Percentiles rank a stretch among this genome's conserved stretches.
phyloP scores from a whole-genome alignment of 2,329 filamentous ascomycete species.

The Aspergillus spinulosporus region DNA sequence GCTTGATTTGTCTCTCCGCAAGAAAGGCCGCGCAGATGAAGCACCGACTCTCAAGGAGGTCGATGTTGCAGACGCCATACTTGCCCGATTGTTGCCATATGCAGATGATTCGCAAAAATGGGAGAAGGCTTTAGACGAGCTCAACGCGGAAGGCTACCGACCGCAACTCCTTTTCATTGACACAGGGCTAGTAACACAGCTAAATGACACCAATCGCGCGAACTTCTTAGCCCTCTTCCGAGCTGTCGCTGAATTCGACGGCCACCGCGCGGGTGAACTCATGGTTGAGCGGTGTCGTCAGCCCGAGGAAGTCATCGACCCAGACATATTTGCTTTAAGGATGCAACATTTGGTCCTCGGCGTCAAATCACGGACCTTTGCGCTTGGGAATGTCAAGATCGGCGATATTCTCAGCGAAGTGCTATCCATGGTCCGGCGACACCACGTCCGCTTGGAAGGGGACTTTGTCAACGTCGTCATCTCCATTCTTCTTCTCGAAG shows the following conservation, averaged over 20 bases:
- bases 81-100: conserved; percentile 75
- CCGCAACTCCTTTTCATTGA: conserved; percentile 98
- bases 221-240: conserved; percentile 98
- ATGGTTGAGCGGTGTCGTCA: conserved; percentile 97
- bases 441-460: conserved; percentile 92
- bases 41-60: conserved; percentile 53
- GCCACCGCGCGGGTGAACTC: conserved; percentile 88
- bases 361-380: conserved; percentile 87
- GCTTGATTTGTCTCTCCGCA: conserved; percentile 62
- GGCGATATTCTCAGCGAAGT: conserved; percentile 92
- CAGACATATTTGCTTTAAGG: conserved; percentile 87
- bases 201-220: conserved; percentile 78
- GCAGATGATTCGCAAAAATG: conserved; percentile 68
- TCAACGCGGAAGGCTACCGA: conserved; percentile 84
- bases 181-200: conserved; percentile 89
- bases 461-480: conserved; percentile 99
- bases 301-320: conserved; percentile 82
- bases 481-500: conserved; percentile 88
- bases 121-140: conserved; percentile 69
- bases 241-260: conserved; percentile 92
- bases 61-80: conserved; percentile 85
- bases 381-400: conserved; percentile 91
- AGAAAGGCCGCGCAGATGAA: conserved; percentile 44
- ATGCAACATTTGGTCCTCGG: conserved; percentile 95
- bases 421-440: conserved; percentile 81